Evolutionary conservation across 139 green algal genomes (phyloP).

Genomic region (Asterochloris erici): DNA sequence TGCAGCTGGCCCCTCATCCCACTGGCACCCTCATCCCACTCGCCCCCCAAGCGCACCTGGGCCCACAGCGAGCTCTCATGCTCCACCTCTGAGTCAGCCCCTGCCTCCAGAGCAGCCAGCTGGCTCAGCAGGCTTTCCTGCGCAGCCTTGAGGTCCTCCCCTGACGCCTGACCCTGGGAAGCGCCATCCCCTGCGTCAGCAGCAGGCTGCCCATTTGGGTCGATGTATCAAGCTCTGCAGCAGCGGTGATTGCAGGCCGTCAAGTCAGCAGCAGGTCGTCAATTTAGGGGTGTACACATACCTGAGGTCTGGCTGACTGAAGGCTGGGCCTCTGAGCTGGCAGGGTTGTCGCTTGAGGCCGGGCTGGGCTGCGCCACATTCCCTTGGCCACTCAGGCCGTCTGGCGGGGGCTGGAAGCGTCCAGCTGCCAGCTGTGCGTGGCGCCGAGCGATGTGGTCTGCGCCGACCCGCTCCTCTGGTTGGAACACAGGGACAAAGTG

Average conservation of each 20-base stretch:
- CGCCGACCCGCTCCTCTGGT: background rate
- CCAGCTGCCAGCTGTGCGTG: background rate
- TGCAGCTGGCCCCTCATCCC: too few relatives aligned
- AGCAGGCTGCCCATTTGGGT: too few relatives aligned
- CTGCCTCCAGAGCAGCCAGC: too few relatives aligned
- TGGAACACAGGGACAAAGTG: constrained; percentile 15
- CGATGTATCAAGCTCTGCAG: too few relatives aligned
- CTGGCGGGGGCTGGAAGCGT: background rate
- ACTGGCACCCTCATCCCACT: too few relatives aligned
- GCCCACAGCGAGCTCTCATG: too few relatives aligned
- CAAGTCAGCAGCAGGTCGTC: background rate
- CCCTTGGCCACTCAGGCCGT: background rate
- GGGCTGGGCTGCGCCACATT: background rate
- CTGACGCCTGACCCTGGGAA: too few relatives aligned
- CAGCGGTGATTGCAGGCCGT: background rate
- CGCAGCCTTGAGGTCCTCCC: too few relatives aligned
- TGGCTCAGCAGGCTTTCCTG: too few relatives aligned
- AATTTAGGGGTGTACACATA: background rate
- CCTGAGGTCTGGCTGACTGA: background rate
- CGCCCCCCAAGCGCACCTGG: too few relatives aligned
- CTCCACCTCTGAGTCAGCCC: too few relatives aligned
- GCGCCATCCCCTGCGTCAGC: too few relatives aligned
- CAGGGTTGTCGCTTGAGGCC: background rate
- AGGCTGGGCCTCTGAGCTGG: background rate
- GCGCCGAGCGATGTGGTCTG: background rate